A percentile compares a stretch with the other conserved stretches of the same genome.
These are phyloP conservation scores for Pythium pyrilobum DNA, from an alignment of 352 stramenopile species.

Conservation along the genomic window DNA sequence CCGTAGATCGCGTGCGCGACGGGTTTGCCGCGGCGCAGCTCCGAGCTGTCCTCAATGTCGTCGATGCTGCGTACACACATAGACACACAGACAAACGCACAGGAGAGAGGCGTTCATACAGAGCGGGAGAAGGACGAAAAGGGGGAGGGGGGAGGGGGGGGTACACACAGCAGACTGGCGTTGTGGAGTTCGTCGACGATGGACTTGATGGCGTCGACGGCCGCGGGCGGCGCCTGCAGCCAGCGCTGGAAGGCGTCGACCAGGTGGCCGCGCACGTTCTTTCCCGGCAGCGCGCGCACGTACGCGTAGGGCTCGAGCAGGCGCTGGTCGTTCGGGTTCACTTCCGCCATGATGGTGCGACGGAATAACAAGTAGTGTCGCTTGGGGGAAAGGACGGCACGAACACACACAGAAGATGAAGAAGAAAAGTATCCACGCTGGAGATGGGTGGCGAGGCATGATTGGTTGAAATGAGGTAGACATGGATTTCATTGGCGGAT, in stretches of 20 bases:
- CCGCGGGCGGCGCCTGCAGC: slow-evolving; percentile 54
- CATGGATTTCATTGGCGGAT: not conserved
- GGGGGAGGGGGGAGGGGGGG: not conserved
- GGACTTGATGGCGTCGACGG: slow-evolving; percentile 80
- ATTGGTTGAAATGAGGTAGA: slow-evolving; percentile 5
- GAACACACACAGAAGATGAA: slow-evolving; percentile 2
- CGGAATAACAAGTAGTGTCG: slow-evolving; percentile 1
- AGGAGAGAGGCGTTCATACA: not conserved
- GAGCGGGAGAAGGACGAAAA: not conserved
- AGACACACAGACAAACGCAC: not conserved
- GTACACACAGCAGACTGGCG: slow-evolving; percentile 85
- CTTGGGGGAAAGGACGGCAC: not conserved
- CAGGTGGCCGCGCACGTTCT: slow-evolving; percentile 86
- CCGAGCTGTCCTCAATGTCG: slow-evolving; percentile 98
- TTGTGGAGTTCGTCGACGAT: slow-evolving; percentile 97
- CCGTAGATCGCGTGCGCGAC: slow-evolving; percentile 97
- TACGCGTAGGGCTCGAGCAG: slow-evolving; percentile 88
- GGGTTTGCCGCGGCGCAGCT: slow-evolving; percentile 91
- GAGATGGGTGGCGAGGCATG: not conserved
- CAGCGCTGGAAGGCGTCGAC: slow-evolving; percentile 89
- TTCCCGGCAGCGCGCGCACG: slow-evolving; percentile 80
- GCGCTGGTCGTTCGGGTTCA: slow-evolving; percentile 39
- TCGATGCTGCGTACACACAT: slow-evolving; percentile 72
- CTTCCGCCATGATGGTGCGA: slow-evolving; percentile 18
- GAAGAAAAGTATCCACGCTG: slow-evolving; percentile 8